Evolutionary conservation across 164 flowering plant species (phyloP), one percentile per base, ranked within the genome.

Genomic region (Malania oleifera): DNA sequence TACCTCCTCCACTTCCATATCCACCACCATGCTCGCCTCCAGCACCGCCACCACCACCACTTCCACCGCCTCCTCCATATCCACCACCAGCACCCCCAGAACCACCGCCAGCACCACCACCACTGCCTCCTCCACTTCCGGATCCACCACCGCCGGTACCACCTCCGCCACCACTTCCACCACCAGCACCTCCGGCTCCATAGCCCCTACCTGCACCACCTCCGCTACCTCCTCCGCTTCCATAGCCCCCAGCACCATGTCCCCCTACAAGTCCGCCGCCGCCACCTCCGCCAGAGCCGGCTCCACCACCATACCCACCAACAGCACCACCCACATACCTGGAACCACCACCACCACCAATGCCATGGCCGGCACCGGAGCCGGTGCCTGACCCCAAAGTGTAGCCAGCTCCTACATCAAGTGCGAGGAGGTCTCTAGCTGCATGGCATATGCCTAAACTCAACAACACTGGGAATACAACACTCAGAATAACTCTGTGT

Each of bases 401-500:
- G 35, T 31, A 31, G 35, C 55, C 61, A 51, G 29, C 26, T 14
- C 37, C 52, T 52, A 52, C 70, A n/a, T 50, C 72, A 35, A 57
- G 10, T n/a, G 61, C 57, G 37, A 70, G 44, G 60, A 75, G 73
- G 1, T 61, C 49, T 45, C 75, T 71, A 56, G 71, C 41, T 24
- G 75, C 73, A n/a, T 63, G 59, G 50, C 75, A 65, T 29, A 60
- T 26, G 31, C 64, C 70, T 25, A 71, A 3, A 20, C 68, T 41
- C 6, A 71, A 38, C 19, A 68, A 51, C 39, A 71, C 62, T 11
- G 66, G 62, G 63, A 66, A 66, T 37, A 60, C 59, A 48, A 40
- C 12, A 28, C 31, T 19, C n/a, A n/a, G n/a, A 18, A 27, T 8
- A 54, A 29, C 49, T 60, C 55, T 59, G 45, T 62, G 60, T 17